Evolutionary conservation across 1,139 yeast species (phyloP), one percentile per base, ranked within the genome.

Genomic region (Kluyveromyces sp.): DNA sequence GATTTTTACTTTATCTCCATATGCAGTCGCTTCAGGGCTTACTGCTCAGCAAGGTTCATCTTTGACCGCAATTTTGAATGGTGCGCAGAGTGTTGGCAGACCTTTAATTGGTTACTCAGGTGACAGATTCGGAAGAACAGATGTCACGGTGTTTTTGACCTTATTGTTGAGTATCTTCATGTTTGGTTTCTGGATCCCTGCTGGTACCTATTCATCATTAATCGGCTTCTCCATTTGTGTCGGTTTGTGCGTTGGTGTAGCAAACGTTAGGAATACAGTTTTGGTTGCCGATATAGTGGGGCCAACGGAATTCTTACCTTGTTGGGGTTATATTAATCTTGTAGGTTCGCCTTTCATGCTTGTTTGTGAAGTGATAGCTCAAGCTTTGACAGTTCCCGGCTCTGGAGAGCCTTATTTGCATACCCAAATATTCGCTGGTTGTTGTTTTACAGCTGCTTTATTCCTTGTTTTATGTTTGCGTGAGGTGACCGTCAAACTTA

Each of bases 1-100:
- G 59, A 65, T 83, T 26, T 84, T 77, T 56, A 75, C 89, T 0
- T 60, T 81, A 48, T 71, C 87, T 1, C 68, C 86, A 2, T 83
- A 77, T 59, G 83, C 83, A 21, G 69, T 77, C 1, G 70, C 82
- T 27, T 70, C 79, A 33, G 89, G 89, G 0, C 63, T 83, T 37
- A 56, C 77, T 5, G 62, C 72, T 30, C 59, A 70, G 25, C 81
- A 83, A 53, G 87, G 81, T 4, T 73, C 88, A 4, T 65, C 69
- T 25, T 64, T 82, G 30, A 79, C 87, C 3, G 81, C 88, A 0
- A 61, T 81, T 5, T 66, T 83, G 55, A 81, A 79, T 59, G 79
- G 77, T 3, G 81, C 81, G 1, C 89, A 83, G 61, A 65, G 73
- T 3, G 52, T 83, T 10, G 92, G 92, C 0, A 70, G 92, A 53